Conservation (phyloP, 495 filamentous ascomycete genomes). For the Annulohypoxylon stygium region DNA sequence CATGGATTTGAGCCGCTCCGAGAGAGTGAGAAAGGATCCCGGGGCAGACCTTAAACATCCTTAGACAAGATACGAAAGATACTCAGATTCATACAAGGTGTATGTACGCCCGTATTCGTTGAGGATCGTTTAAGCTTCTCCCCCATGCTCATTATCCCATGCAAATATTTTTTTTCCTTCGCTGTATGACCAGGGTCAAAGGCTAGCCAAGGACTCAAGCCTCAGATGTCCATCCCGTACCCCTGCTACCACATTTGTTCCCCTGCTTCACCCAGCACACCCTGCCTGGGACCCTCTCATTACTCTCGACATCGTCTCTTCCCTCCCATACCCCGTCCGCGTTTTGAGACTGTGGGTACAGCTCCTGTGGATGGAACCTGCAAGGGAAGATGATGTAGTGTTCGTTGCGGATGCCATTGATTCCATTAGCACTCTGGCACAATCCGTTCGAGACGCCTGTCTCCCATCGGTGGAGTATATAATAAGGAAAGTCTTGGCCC, state of each 20-base stretch:
- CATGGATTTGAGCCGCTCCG: conserved; percentile 6
- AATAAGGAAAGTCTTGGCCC: conserved; percentile 61
- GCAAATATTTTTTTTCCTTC: conserved; percentile 7
- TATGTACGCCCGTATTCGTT: conserved; percentile 14
- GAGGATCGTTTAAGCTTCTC: conserved; percentile 40
- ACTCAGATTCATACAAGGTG: background rate
- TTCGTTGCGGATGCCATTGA: conserved; percentile 52
- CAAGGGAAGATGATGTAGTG: conserved; percentile 51
- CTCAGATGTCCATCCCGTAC: conserved; percentile 43
- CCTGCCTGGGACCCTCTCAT: conserved; percentile 50
- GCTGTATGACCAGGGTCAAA: conserved; percentile 3
- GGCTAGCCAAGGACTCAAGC: conserved; percentile 42
- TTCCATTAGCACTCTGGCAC: conserved; percentile 46
- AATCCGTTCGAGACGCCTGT: conserved; percentile 47
- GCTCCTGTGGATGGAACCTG: conserved; percentile 52
- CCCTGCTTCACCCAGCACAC: conserved; percentile 32
- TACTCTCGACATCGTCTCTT: conserved; percentile 52
- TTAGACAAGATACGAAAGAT: background rate
- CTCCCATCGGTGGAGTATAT: conserved; percentile 53
- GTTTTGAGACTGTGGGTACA: conserved; percentile 64
- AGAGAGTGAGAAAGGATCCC: conserved; percentile 9
- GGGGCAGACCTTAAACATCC: background rate
- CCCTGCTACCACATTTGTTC: conserved; percentile 41
- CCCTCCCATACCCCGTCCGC: conserved; percentile 50
- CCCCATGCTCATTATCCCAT: conserved; percentile 14